Base-by-base conservation (phyloP, 805 yeast genomes). In the Suhomyces canberraensis region DNA sequence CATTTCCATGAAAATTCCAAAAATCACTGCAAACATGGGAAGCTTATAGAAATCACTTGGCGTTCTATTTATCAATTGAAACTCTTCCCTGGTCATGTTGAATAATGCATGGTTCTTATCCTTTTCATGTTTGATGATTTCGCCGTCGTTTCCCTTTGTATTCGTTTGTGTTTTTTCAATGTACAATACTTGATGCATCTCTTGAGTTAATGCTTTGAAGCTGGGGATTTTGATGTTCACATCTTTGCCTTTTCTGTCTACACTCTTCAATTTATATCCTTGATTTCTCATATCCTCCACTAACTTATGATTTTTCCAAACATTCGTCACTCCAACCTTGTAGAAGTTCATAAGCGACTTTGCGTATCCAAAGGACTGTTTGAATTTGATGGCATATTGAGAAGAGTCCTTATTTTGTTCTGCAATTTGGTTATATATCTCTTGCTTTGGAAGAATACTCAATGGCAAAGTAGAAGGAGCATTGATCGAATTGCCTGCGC, bases 241-340 rank as follows among this genome's bases (percentile, higher is more conserved):
- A 34, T 51, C 53, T 25, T 44, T 37, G 35, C 71, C 61, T 29
- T 20, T 25, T 14, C 43, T 42, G 31, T 55, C 51, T 25, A 61
- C 32, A 11, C 51, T 46, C 11, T 44, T 21, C 8, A 61, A 18
- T 35, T 52, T 53, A 39, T 38, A 56, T 24, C 47, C 38, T 8
- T 47, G 25, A 15, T 43, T 52, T 33, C 41, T 32, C 26, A 63
- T 24, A 4, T 36, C 25, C 14, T 47, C 48, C 13, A 47, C 36
- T 18, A 41, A 35, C 25, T 47, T 47, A 26, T 54, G 41, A 41
- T 78, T 77, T 1, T 54, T 42, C 77, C 81, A 79, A 1, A 81
- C 73, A 44, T 73, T 75, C 15, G 61, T 54, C 2, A 82, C 64
- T 1, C 91, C 90, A 2, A 61, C 53, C 41, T 73, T 73, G 60